Evolutionary conservation across 148 eudicot genomes (phyloP), one percentile per base, ranked within the genome.

Genomic region (Rhododendron griersonianum): DNA sequence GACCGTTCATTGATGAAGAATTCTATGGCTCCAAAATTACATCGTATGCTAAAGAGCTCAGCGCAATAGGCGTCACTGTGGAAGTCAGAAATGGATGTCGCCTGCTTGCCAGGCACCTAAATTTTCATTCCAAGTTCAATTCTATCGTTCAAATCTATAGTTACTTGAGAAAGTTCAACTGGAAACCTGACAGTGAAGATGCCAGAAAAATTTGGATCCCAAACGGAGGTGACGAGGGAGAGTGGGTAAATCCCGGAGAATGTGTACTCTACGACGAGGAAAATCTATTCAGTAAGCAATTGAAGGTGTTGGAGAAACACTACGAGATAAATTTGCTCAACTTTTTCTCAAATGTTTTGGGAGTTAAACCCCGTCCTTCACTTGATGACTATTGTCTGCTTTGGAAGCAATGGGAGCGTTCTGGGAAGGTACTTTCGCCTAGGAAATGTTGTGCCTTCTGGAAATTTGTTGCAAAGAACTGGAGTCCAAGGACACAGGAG

Each of bases 321-420:
- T 94, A 93, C 50, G 88, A 88, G 44, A 14, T 51, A 21, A 69
- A 90, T 5, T 18, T 91, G 11, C 89, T 93, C 0, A 6, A 23
- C 41, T 91, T 93, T 87, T 91, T 95, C 86, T 87, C 90, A 3
- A 81, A 48, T 35, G 88, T 79, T 63, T 90, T 91, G 9, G 84
- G 81, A 10, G 98, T 95, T 69, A 91, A 86, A 83, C 25, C 30
- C 11, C 77, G 67, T 69, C 95, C 96, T 28, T 92, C 93, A 1
- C 69, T 91, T 28, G 91, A 88, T 0, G 92, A 93, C 85, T 93
- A 91, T 81, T 84, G 90, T 87, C 65, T 76, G 84, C 93, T 95
- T 33, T 95, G 98, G 98, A 93, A 86, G 84, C 80, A 83, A 25
- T 95, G 98, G 98, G 95, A 92, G 82, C 69, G 75, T 30, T 84